Percentiles rank a stretch among this genome's conserved stretches.
Evolutionary conservation across 352 stramenopile genomes (phyloP).

Genomic region (Phytophthora pluvialis): DNA sequence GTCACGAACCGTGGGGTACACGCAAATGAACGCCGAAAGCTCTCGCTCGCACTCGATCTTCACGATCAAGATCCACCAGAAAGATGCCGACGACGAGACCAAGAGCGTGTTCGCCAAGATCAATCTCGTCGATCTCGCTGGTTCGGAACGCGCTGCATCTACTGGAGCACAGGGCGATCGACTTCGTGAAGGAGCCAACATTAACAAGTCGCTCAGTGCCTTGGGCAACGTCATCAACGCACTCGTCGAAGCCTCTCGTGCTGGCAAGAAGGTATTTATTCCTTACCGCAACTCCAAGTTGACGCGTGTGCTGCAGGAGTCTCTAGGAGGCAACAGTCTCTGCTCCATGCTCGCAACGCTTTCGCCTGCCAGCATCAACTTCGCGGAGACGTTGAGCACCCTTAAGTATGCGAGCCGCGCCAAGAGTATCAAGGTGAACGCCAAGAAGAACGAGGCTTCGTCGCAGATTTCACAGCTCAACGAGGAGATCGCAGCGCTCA

Average conservation of each 20-base stretch:
- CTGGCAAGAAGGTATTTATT: slow-evolving; percentile 91
- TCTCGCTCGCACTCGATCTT: slow-evolving; percentile 96
- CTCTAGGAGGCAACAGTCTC: slow-evolving; percentile 92
- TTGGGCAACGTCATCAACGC: slow-evolving; percentile 95
- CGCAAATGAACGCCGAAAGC: slow-evolving; percentile 94
- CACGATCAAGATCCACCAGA: slow-evolving; percentile 95
- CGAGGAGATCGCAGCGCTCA: slow-evolving; percentile 88
- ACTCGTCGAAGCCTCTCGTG: slow-evolving; percentile 83
- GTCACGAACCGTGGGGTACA: slow-evolving; percentile 82
- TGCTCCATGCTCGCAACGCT: slow-evolving; percentile 96
- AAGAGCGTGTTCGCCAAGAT: slow-evolving; percentile 94
- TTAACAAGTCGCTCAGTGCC: slow-evolving; percentile 94
- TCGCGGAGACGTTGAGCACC: slow-evolving; percentile 95
- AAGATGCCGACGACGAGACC: slow-evolving; percentile 81
- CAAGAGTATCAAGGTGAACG: slow-evolving; percentile 95
- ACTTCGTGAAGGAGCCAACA: slow-evolving; percentile 94
- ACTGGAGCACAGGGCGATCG: slow-evolving; percentile 91
- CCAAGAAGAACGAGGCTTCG: slow-evolving; percentile 93
- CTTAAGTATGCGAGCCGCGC: slow-evolving; percentile 95
- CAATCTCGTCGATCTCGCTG: slow-evolving; percentile 95
- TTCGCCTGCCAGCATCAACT: slow-evolving; percentile 95
- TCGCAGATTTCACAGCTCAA: slow-evolving; percentile 92
- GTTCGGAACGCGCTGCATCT: slow-evolving; percentile 90
- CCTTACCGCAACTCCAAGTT: slow-evolving; percentile 95
- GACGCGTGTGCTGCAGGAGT: slow-evolving; percentile 93